A percentile compares a stretch with the other conserved stretches of the same genome.
Evolutionary conservation across 345 rosid genomes (phyloP).

Genomic region (Pistacia integerrima): DNA sequence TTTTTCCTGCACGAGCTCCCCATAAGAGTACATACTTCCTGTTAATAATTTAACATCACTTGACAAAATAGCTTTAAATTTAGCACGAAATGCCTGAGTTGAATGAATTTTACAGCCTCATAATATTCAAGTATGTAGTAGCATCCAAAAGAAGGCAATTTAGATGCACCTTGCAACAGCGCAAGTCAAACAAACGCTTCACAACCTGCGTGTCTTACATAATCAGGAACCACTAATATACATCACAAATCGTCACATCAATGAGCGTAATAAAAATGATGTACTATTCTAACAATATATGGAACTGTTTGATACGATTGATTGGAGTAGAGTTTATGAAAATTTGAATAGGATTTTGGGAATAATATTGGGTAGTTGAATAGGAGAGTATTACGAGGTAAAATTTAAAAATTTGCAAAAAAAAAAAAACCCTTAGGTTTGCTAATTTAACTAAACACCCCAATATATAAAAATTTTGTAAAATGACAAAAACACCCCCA

Average conservation of each 20-base stretch:
- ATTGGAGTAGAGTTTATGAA: no score
- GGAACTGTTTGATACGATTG: no score
- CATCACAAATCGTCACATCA: neutral
- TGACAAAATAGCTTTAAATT: neutral
- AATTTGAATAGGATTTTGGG: no score
- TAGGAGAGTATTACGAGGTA: no score
- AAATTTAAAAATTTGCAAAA: no score
- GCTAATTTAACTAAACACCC: no score
- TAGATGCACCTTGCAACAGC: slow-evolving; percentile 19
- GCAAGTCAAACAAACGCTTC: slow-evolving; percentile 28
- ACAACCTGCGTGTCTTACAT: slow-evolving; percentile 27
- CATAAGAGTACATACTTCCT: slow-evolving; percentile 81
- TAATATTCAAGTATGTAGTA: slow-evolving; percentile 4
- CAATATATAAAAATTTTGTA: no score
- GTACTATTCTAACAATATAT: neutral
- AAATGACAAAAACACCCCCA: no score
- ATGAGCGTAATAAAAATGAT: neutral
- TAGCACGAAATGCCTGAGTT: neutral
- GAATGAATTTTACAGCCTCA: neutral
- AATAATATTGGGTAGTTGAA: no score
- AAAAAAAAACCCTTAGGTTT: no score
- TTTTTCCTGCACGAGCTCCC: slow-evolving; percentile 86
- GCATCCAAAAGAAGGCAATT: slow-evolving; percentile 19
- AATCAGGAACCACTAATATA: slow-evolving; percentile 20
- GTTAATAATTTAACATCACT: slow-evolving; percentile 11